Percentiles rank a stretch among this genome's conserved stretches.
Conservation (phyloP, 305 asterid genomes). For the Rubia balearica region DNA sequence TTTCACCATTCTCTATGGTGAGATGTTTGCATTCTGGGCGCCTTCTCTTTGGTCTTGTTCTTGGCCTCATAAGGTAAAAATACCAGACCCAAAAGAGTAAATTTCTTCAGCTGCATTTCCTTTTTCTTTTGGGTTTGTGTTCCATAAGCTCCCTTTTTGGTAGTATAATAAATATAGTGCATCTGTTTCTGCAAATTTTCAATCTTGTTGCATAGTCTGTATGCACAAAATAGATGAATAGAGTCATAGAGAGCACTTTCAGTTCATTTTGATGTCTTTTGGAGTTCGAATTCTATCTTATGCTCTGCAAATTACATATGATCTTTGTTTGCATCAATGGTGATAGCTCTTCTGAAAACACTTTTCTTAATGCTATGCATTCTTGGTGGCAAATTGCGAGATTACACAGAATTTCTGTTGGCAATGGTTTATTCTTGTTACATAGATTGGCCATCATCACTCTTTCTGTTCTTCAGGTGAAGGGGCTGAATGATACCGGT, state of each 20-base stretch:
- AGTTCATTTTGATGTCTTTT: constrained; percentile 1
- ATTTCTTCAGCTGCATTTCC: not conserved
- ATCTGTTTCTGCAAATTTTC: not conserved
- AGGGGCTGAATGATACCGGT: constrained; percentile 39
- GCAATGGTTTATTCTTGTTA: too few species aligned
- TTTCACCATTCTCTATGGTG: constrained; percentile 69
- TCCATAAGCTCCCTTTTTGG: not conserved
- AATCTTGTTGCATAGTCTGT: not conserved
- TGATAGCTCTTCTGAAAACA: not conserved
- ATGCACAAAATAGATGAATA: not conserved
- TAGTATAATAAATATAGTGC: not conserved
- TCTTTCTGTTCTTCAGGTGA: constrained; percentile 31
- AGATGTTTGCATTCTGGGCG: constrained; percentile 78
- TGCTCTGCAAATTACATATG: not conserved
- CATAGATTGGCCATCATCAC: too few species aligned
- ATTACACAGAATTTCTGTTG: too few species aligned
- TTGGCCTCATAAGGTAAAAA: constrained; percentile 61
- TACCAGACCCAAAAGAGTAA: constrained; percentile 14
- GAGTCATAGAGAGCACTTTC: not conserved
- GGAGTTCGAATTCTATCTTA: not conserved
- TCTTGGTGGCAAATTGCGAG: not conserved
- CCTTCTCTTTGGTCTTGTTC: constrained; percentile 74
- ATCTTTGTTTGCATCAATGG: constrained; percentile 2
- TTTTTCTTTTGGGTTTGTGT: not conserved
- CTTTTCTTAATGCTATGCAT: not conserved